phyloP scores from a whole-genome alignment of 176 grass and related monocot genomes.

The Aegilops bicornis region DNA sequence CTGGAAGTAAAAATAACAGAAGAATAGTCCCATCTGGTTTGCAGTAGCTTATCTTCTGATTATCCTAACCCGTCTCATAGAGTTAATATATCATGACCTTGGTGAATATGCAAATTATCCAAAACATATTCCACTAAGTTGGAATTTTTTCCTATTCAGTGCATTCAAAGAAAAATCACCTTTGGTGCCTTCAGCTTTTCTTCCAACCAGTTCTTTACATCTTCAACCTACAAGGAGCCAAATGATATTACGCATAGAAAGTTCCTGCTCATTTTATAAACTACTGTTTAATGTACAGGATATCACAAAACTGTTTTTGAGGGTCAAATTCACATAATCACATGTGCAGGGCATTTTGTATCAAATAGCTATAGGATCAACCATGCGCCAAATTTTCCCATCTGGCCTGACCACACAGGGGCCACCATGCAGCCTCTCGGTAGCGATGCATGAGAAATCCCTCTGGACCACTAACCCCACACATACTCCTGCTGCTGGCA shows the following conservation, averaged over 20 bases:
- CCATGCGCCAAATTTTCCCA: neutral
- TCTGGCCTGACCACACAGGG: neutral
- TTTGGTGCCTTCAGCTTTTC: conserved; percentile 63
- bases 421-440: neutral
- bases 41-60: neutral
- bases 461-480: neutral
- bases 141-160: neutral
- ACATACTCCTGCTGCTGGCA: neutral
- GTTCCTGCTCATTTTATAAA: neutral
- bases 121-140: conserved; percentile 25
- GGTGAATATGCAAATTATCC: conserved; percentile 7
- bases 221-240: conserved; percentile 67
- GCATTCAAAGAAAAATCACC: conserved; percentile 51
- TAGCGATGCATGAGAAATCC: neutral
- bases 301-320: neutral
- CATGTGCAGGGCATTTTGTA: conserved; percentile 1
- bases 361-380: neutral
- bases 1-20: neutral
- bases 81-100: neutral
- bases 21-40: neutral
- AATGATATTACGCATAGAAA: conserved; percentile 6
- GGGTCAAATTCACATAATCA: neutral
- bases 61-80: neutral
- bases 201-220: conserved; percentile 92
- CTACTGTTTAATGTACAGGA: neutral